A percentile compares a stretch with the other conserved stretches of the same genome.
Conservation (phyloP, 345 rosid species). For the Orychophragmus violaceus region DNA sequence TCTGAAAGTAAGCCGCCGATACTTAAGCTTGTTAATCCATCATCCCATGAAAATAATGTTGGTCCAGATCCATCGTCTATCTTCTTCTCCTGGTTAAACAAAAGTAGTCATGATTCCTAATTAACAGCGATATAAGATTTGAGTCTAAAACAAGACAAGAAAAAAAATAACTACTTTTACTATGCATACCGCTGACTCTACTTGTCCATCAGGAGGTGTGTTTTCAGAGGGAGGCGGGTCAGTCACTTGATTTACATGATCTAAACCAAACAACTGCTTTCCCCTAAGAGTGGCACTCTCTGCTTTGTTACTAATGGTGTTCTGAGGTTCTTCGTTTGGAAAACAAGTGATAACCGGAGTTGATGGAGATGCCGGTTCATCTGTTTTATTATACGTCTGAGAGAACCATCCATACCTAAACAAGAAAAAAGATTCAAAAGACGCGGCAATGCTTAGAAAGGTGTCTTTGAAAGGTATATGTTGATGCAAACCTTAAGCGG, state of each 20-base stretch:
- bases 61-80: conserved; percentile 27
- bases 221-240: conserved; percentile 25
- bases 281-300: conserved; percentile 10
- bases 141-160: background rate
- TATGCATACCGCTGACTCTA: conserved; percentile 37
- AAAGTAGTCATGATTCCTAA: conserved; percentile 7
- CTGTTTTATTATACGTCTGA: conserved; percentile 22
- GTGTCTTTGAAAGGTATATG: conserved; percentile 1
- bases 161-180: background rate
- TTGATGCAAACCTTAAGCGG: conserved; percentile 60
- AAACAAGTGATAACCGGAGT: conserved; percentile 28
- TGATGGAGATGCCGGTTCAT: conserved; percentile 28
- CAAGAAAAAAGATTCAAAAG: conserved; percentile 13
- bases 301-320: background rate
- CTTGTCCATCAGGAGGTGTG: conserved; percentile 27
- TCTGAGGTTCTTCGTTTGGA: conserved; percentile 30
- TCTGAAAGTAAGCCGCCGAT: conserved; percentile 80
- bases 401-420: conserved; percentile 84
- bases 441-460: background rate
- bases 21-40: conserved; percentile 62
- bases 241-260: conserved; percentile 31
- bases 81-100: conserved; percentile 40
- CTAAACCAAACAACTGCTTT: conserved; percentile 19
- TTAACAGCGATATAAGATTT: background rate
- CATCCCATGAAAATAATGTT: conserved; percentile 56